phyloP scores from a whole-genome alignment of 768 basidiomycete genomes.

The Termitomyces heimii region DNA sequence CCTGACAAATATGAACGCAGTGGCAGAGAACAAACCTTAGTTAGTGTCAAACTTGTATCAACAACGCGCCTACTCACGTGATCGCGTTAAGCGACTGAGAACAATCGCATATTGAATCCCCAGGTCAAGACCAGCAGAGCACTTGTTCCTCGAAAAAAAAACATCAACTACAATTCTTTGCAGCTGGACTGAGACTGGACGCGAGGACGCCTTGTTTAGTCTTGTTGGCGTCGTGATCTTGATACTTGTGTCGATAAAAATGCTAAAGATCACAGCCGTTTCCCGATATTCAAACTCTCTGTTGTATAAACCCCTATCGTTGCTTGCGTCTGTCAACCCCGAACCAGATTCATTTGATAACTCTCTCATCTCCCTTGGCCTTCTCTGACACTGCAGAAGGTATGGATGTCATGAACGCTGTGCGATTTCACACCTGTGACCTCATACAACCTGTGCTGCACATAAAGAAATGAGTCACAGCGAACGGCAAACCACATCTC shows the following conservation, averaged over 20 bases:
- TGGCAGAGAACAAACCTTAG: conserved; percentile 10
- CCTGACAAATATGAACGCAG: conserved; percentile 5
- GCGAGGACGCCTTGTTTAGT: neutral
- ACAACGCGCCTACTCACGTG: conserved; percentile 15
- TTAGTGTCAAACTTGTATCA: conserved; percentile 6
- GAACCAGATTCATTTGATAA: neutral
- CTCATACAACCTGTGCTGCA: neutral
- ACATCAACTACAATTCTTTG: neutral
- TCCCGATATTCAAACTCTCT: neutral
- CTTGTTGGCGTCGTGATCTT: neutral
- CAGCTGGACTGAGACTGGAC: too few relatives aligned
- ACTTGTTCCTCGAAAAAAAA: neutral
- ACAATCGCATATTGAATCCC: neutral
- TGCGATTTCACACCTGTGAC: neutral
- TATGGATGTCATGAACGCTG: neutral
- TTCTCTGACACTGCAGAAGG: neutral
- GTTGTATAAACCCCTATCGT: neutral
- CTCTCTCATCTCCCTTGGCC: neutral
- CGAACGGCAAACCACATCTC: neutral
- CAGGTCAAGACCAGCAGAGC: neutral
- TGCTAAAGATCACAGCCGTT: too few relatives aligned
- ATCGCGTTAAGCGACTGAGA: conserved; percentile 3
- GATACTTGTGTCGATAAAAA: too few relatives aligned
- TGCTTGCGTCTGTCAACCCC: neutral
- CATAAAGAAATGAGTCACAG: neutral